Evolutionary conservation across 306 rosid species (phyloP), one percentile per base, ranked within the genome.

Genomic region (Macrotyloma uniflorum): DNA sequence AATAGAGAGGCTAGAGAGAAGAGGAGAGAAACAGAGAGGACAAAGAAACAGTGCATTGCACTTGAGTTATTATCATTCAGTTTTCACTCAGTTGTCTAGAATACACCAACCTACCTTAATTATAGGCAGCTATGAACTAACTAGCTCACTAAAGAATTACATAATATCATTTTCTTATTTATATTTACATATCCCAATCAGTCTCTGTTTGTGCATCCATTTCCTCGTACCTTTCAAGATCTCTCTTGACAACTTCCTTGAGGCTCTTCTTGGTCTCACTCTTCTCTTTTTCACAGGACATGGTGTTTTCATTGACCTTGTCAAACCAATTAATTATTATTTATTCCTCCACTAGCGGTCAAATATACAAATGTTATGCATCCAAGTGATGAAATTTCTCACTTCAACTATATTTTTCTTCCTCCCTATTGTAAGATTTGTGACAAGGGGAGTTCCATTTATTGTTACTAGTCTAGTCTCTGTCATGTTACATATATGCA

Each of bases 361-460:
- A 19, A 53, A 53, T 53, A 16, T 8, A 47, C 59, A 49, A 23
- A 65, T 40, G 35, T 18, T 53, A 40, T 49, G 46, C 78, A 70
- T 62, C 66, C 78, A 51, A 16, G 53, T 54, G 69, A 8, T 19
- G 50, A 73, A 73, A 12, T 54, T 40, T 73, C 62, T 15, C 47
- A 28, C 55, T 26, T 65, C 38, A 43, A 42, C 26, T 57, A 42
- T 28, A 9, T 40, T 74, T 8, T 65, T 32, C 30, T 36, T 8
- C 77, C 28, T 63, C 28, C 59, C 20, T 46, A 16, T 80, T 72
- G 36, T 40, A 64, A 51, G 65, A 76, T 63, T 45, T 54, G 38
- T 51, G 45, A 55, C 58, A 55, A 30, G 18, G 23, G 58, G 62
- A 10, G 36, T 20, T 33, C 57, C 53, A 42, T 51, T 63, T 53